Percentiles rank a stretch among this genome's conserved stretches.
Evolutionary conservation across 2,329 filamentous ascomycete genomes (phyloP).

Genomic region (Alternaria arbusti): DNA sequence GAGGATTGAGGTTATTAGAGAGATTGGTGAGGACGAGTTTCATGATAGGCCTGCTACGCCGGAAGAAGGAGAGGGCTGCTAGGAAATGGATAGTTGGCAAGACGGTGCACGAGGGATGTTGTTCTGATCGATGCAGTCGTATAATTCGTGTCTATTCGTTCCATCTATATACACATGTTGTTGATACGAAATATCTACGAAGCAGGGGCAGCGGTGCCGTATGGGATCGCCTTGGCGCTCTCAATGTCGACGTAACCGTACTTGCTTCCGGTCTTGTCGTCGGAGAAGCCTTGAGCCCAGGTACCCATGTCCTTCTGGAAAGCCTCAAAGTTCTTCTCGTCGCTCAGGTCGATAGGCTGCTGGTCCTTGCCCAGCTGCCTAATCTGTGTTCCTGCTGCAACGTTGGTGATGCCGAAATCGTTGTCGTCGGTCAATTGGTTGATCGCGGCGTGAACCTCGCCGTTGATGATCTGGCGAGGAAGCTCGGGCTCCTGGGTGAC

Average conservation of each 20-base stretch:
- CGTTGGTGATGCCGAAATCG: conserved; percentile 58
- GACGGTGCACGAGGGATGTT: too few species aligned
- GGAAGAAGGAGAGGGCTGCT: background rate
- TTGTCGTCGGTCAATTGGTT: conserved; percentile 56
- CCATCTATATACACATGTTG: background rate
- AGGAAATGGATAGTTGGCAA: too few species aligned
- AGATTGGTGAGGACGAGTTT: conserved; percentile 18
- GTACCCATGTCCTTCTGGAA: conserved; percentile 58
- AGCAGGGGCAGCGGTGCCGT: conserved; percentile 31
- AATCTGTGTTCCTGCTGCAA: conserved; percentile 59
- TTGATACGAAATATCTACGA: background rate
- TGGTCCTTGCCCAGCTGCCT: conserved; percentile 60
- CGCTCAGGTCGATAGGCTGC: conserved; percentile 60
- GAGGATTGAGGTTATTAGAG: conserved; percentile 25
- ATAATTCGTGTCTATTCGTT: background rate
- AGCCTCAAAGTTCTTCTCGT: conserved; percentile 54
- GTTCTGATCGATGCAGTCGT: background rate
- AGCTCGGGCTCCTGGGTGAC: conserved; percentile 59
- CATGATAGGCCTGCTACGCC: background rate
- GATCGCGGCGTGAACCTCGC: conserved; percentile 54
- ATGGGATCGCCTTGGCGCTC: conserved; percentile 47
- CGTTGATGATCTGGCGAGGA: conserved; percentile 54
- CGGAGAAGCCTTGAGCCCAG: conserved; percentile 52
- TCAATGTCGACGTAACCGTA: conserved; percentile 57
- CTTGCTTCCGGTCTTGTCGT: conserved; percentile 48